These are phyloP conservation scores for Cystobasidium tubakii DNA, from an alignment of 768 basidiomycete genomes.

Conservation along the genomic window DNA sequence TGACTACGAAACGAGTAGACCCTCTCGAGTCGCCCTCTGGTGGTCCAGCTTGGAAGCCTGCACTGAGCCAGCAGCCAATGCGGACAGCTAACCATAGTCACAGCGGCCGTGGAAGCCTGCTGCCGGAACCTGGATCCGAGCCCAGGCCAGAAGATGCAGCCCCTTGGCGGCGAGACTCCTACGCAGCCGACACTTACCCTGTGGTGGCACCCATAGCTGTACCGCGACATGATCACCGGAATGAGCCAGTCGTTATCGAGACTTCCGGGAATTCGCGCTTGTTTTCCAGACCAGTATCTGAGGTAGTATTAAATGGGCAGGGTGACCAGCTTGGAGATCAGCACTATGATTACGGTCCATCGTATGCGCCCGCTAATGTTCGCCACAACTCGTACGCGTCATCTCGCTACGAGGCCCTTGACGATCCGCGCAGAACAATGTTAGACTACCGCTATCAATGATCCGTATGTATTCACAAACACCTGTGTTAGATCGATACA, in stretches of 20 bases:
- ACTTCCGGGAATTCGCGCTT: neutral
- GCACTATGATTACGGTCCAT: neutral
- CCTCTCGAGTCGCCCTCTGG: neutral
- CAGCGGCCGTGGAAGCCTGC: neutral
- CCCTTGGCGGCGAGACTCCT: neutral
- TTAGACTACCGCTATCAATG: neutral
- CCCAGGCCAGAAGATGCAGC: conserved; percentile 6
- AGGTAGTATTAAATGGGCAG: neutral
- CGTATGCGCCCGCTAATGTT: neutral
- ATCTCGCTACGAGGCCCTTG: conserved; percentile 5
- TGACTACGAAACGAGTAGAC: neutral
- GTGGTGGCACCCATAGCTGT: neutral
- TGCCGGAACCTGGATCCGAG: conserved; percentile 11
- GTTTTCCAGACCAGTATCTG: neutral
- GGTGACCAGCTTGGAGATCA: neutral
- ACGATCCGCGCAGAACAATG: neutral
- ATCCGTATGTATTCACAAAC: no score
- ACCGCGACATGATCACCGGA: neutral
- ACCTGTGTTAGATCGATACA: neutral
- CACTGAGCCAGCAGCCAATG: neutral
- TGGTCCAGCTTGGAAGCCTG: neutral
- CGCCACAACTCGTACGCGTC: conserved; percentile 31
- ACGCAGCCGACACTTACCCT: neutral
- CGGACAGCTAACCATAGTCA: neutral
- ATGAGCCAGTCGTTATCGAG: neutral